A percentile compares a stretch with the other conserved stretches of the same genome.
phyloP scores from a whole-genome alignment of 192 early-diverging fungal genomes.

The Diversispora eburnea region DNA sequence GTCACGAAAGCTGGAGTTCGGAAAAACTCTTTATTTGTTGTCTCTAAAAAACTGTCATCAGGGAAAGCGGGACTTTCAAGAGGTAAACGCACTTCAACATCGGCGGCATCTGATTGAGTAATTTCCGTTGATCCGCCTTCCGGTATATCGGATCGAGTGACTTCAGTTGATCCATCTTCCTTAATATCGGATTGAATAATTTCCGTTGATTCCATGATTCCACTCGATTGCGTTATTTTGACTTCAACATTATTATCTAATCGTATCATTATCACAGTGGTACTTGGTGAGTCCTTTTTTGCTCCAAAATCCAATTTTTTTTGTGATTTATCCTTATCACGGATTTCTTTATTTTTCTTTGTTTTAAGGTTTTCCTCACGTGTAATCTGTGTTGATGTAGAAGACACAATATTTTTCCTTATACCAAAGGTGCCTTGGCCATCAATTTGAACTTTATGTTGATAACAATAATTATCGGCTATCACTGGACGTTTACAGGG shows the following conservation, averaged over 20 bases:
- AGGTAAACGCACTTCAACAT: neutral
- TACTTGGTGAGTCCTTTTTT: neutral
- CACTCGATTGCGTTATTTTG: neutral
- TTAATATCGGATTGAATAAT: neutral
- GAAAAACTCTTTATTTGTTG: conserved; percentile 7
- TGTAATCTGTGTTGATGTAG: no score
- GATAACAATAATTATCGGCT: neutral
- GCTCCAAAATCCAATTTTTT: neutral
- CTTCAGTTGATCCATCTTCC: neutral
- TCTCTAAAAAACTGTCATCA: conserved; percentile 13
- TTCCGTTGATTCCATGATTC: neutral
- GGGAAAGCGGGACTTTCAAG: conserved; percentile 1
- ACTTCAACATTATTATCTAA: neutral
- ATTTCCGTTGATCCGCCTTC: neutral
- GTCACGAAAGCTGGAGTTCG: neutral
- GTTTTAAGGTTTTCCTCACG: neutral
- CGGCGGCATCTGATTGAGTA: neutral
- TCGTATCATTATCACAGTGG: neutral
- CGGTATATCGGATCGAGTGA: neutral
- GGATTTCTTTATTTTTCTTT: no score
- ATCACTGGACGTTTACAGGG: conserved; percentile 15
- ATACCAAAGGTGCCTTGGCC: neutral
- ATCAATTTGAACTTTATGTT: neutral
- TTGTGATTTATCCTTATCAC: neutral
- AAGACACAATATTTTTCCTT: neutral